Evolutionary conservation across 2,329 filamentous ascomycete genomes (phyloP).

Genomic region (Zalaria sp.): DNA sequence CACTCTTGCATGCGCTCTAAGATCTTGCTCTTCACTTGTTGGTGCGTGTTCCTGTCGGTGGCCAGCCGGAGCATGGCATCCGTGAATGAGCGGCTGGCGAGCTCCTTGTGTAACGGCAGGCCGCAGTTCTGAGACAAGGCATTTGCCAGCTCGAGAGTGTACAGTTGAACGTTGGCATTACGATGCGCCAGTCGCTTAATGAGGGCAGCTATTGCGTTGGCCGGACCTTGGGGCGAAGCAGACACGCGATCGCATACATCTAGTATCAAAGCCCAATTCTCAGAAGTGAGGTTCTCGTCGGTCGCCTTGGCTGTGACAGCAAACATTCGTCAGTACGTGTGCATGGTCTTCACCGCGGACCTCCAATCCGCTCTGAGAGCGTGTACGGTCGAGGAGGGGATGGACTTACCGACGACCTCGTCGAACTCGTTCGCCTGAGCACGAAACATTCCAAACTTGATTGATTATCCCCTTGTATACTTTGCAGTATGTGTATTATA

Average conservation of each 20-base stretch:
- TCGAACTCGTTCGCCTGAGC: slow-evolving; percentile 44
- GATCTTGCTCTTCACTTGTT: slow-evolving; percentile 94
- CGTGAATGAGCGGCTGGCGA: slow-evolving; percentile 84
- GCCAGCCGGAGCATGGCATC: slow-evolving; percentile 84
- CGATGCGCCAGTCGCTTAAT: slow-evolving; percentile 86
- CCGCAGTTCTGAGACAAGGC: slow-evolving; percentile 88
- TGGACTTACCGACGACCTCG: slow-evolving; percentile 49
- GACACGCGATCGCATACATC: slow-evolving; percentile 25
- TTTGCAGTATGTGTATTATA: too few relatives aligned
- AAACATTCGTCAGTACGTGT: background rate
- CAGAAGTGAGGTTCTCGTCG: slow-evolving; percentile 90
- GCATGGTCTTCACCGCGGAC: background rate
- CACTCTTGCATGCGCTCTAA: slow-evolving; percentile 92
- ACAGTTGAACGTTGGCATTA: slow-evolving; percentile 91
- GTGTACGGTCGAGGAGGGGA: background rate
- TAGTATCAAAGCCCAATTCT: slow-evolving; percentile 60
- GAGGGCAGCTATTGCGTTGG: slow-evolving; percentile 60
- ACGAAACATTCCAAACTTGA: slow-evolving; percentile 26
- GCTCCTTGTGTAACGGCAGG: slow-evolving; percentile 70
- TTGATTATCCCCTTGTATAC: too few relatives aligned
- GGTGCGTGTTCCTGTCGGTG: slow-evolving; percentile 85
- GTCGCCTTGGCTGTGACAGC: slow-evolving; percentile 57
- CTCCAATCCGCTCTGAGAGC: background rate
- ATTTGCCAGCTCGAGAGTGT: slow-evolving; percentile 87
- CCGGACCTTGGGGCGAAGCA: slow-evolving; percentile 17